Evolutionary conservation across 495 filamentous ascomycete species (phyloP), one percentile per base, ranked within the genome.

Genomic region (Xylaria castorea): DNA sequence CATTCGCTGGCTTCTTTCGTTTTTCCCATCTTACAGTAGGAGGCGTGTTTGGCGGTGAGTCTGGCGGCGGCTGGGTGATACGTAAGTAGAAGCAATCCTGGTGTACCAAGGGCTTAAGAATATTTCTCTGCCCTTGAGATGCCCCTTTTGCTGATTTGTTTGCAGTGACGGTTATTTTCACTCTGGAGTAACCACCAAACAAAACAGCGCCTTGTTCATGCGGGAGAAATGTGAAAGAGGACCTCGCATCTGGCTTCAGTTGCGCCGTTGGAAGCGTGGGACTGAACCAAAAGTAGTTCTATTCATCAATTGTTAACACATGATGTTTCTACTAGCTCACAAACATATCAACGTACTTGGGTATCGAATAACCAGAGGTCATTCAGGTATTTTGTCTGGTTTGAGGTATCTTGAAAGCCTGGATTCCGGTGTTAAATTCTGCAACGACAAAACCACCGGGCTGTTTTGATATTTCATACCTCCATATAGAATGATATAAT

Each of bases 321-420:
- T 5, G 93, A 9, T 20, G 30, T 71, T 40, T 30, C 32, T 92
- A 75, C 90, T 91, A 20, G 20, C 16, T 30, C 34, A 38, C 4
- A 55, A 4, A 2, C 32, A 36, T 14, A 38, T 36, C 22, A 44
- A 60, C 57, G 14, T 65, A 77, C 78, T 68, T 80, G 77, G 0
- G 88, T 90, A 75, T 91, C 89, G 67, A 89, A 91, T 7, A 88
- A 74, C 89, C 89, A 91, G 48, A 90, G 79, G 75, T 94, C 92
- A 3, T 84, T 83, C 1, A 99, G 86, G 79, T 98, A 99, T 75
- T 94, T 96, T 7, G 96, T 97, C 78, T 93, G 91, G 76, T 95
- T 91, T 11, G 93, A 93, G 20, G 95, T 98, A 79, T 99, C 96
- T 81, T 98, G 96, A 80, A 99, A 99, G 12, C 96, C 94, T 74